phyloP scores from a whole-genome alignment of 495 filamentous ascomycete genomes.

The Bacidia gigantensis region DNA sequence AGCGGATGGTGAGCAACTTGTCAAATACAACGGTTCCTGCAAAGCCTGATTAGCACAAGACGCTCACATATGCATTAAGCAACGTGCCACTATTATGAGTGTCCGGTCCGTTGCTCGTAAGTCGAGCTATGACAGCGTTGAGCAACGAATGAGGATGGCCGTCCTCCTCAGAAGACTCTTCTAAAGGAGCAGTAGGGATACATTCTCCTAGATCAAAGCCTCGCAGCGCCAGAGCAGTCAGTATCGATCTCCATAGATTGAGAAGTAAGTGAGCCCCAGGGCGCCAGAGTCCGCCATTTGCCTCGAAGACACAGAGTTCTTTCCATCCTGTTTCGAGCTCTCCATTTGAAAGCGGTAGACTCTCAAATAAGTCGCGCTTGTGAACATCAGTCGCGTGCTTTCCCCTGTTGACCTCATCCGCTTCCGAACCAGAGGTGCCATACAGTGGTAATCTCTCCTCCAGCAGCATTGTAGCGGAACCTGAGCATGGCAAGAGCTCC shows the following conservation, averaged over 20 bases:
- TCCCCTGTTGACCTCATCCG: not conserved
- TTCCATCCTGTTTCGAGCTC: slow-evolving; percentile 36
- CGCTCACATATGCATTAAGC: slow-evolving; percentile 14
- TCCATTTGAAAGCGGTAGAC: slow-evolving; percentile 32
- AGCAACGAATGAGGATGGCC: slow-evolving; percentile 10
- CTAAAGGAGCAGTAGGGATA: slow-evolving; percentile 8
- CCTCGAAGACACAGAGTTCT: slow-evolving; percentile 36
- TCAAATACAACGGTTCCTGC: slow-evolving; percentile 37
- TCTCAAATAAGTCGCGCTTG: slow-evolving; percentile 6
- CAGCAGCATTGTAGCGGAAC: slow-evolving; percentile 25
- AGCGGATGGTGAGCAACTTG: slow-evolving; percentile 29
- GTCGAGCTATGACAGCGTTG: slow-evolving; percentile 13
- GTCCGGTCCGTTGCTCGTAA: slow-evolving; percentile 18
- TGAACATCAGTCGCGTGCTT: slow-evolving; percentile 1
- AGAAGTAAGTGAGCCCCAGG: slow-evolving; percentile 30
- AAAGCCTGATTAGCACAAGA: slow-evolving; percentile 13
- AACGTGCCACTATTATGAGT: slow-evolving; percentile 23
- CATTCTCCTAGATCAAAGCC: slow-evolving; percentile 28
- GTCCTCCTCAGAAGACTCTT: slow-evolving; percentile 18
- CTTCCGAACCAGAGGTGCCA: slow-evolving; percentile 10
- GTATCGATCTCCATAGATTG: slow-evolving; percentile 33
- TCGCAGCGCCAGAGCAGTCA: slow-evolving; percentile 33
- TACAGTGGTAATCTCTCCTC: slow-evolving; percentile 25
- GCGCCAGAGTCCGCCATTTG: slow-evolving; percentile 23
- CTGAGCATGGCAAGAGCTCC: slow-evolving; percentile 38